Evolutionary conservation across 2,329 filamentous ascomycete genomes (phyloP).

Genomic region (Raffaelea deltoideospora): DNA sequence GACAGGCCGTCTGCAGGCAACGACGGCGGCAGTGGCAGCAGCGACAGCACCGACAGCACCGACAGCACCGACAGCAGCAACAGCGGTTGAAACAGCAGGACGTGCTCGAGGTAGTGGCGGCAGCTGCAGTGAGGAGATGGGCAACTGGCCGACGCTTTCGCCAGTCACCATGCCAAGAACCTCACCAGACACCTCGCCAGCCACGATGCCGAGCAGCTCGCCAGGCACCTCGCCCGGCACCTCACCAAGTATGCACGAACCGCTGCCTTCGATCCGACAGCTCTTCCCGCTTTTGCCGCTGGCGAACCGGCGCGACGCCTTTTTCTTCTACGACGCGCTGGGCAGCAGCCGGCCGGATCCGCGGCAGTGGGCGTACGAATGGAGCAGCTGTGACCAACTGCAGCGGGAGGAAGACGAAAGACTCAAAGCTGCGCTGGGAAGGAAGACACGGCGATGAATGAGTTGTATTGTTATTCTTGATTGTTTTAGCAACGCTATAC

Average conservation of each 20-base stretch:
- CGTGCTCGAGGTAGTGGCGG: too few relatives aligned
- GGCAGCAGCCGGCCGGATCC: slow-evolving; percentile 1
- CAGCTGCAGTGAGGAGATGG: too few relatives aligned
- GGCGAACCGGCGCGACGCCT: not conserved
- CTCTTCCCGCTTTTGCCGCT: slow-evolving; percentile 2
- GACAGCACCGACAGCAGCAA: not conserved
- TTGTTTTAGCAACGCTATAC: not conserved
- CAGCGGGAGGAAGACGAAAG: slow-evolving; percentile 4
- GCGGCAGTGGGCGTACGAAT: slow-evolving; percentile 4
- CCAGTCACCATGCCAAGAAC: too few relatives aligned
- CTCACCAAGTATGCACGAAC: not conserved
- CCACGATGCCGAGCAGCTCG: not conserved
- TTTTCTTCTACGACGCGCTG: slow-evolving; percentile 4
- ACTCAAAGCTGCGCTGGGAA: not conserved
- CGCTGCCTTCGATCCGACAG: slow-evolving; percentile 1
- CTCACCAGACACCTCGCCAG: too few relatives aligned
- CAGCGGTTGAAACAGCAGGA: too few relatives aligned
- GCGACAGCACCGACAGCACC: not conserved
- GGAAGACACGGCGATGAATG: too few relatives aligned
- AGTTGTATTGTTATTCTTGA: too few relatives aligned
- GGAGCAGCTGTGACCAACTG: slow-evolving; percentile 8
- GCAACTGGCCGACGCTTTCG: too few relatives aligned
- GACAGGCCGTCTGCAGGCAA: too few relatives aligned
- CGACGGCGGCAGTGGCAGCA: not conserved
- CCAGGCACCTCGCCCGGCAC: not conserved